Evolutionary conservation across 1,284 basidiomycete genomes (phyloP).

Genomic region (Ustilago hordei): DNA sequence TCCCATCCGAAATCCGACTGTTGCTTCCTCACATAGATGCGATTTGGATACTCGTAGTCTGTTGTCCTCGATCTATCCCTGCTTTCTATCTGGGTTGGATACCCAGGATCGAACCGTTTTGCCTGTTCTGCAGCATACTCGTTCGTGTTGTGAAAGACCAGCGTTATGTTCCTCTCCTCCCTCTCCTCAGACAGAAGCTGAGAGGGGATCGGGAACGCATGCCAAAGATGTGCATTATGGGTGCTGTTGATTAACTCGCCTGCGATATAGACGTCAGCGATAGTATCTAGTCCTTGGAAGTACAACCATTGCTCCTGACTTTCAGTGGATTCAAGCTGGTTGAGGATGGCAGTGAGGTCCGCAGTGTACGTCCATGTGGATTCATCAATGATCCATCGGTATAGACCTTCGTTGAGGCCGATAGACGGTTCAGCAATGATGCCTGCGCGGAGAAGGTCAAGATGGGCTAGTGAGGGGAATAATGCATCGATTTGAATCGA

Average conservation of each 20-base stretch:
- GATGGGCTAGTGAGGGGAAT: constrained; percentile 74
- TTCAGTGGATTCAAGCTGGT: constrained; percentile 22
- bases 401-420: constrained; percentile 75
- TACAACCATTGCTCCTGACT: constrained; percentile 72
- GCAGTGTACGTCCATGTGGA: constrained; percentile 76
- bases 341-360: constrained; percentile 72
- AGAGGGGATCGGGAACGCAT: constrained; percentile 71
- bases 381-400: constrained; percentile 75
- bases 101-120: constrained; percentile 21
- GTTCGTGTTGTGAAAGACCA: constrained; percentile 36
- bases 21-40: constrained; percentile 61
- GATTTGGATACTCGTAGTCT: constrained; percentile 53
- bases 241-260: constrained; percentile 75
- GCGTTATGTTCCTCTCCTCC: constrained; percentile 33
- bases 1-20: constrained; percentile 66
- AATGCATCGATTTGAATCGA: constrained; percentile 74
- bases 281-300: constrained; percentile 76
- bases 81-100: constrained; percentile 31
- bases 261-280: constrained; percentile 75
- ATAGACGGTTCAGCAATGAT: constrained; percentile 75
- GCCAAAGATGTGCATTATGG: constrained; percentile 75
- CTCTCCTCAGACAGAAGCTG: background rate
- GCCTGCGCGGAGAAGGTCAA: constrained; percentile 74
- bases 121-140: constrained; percentile 32
- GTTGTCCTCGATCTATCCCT: constrained; percentile 11